Base-by-base conservation (phyloP, 1,284 basidiomycete genomes). In the Ustilago tritici region DNA sequence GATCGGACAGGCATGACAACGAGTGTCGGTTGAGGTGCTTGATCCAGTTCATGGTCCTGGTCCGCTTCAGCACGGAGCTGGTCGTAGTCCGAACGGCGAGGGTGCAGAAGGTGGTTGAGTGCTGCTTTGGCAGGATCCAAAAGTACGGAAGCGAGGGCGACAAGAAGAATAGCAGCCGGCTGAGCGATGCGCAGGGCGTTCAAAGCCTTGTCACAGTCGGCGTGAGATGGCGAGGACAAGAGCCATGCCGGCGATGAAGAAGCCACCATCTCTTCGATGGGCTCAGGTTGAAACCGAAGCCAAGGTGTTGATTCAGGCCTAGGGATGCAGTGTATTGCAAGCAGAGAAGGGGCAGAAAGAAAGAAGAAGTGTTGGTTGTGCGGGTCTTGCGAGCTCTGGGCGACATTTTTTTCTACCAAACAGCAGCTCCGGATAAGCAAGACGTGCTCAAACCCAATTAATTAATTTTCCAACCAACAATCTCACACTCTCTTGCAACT, bases 1-100 rank as follows among this genome's bases (percentile, higher is more conserved):
- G 76, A 78, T 54, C 76, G 80, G n/a, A 83, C 76, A 10, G 79
- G 82, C 0, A 82, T 76, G 47, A 82, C 65, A 57, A 82, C 79
- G 1, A 79, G 79, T 5, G 72, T 78, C 5, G 82, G 82, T 34
- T 83, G 76, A 17, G 80, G 80, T 9, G 62, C 52, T n/a, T 61
- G 47, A 17, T 66, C 59, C 31, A 43, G 61, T 14, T 57, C 54
- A 46, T 56, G 62, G 38, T 72, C 59, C 28, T 40, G 47, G 15
- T 67, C 54, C 0, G 69, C 73, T 56, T 76, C 70, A 32, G 46
- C 60, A 15, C 65, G 63, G 31, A 70, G 61, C 35, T 62, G 70
- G 5, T 77, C 57, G 43, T 70, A 78, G 11, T 71, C 76, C 28
- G 70, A 70, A 19, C 71, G 61, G 17, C 56, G 58, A 19, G 69